A percentile compares a stretch with the other conserved stretches of the same genome.
Evolutionary conservation across 1,139 yeast genomes (phyloP).

Genomic region (Kurtzmaniella quercitrusa): DNA sequence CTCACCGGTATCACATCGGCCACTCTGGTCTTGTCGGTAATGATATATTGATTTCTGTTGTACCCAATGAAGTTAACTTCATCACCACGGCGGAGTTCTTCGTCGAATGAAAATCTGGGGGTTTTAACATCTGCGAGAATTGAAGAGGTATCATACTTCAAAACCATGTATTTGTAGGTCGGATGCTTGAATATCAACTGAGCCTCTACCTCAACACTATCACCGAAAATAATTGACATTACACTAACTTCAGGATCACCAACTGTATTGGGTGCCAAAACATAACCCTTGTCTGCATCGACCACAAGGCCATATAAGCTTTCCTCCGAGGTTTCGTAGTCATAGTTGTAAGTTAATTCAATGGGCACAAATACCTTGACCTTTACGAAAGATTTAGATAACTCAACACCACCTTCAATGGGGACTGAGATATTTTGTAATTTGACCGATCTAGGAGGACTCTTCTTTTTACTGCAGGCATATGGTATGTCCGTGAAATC

Average conservation of each 20-base stretch:
- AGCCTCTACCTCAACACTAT: slow-evolving; percentile 78
- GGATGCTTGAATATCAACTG: slow-evolving; percentile 84
- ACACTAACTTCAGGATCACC: slow-evolving; percentile 88
- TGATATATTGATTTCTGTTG: slow-evolving; percentile 65
- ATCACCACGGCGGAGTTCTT: slow-evolving; percentile 71
- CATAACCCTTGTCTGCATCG: slow-evolving; percentile 76
- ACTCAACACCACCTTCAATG: slow-evolving; percentile 46
- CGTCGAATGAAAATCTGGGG: slow-evolving; percentile 51
- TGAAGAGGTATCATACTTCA: slow-evolving; percentile 75
- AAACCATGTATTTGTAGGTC: slow-evolving; percentile 77
- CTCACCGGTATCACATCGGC: slow-evolving; percentile 73
- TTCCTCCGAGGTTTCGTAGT: neutral
- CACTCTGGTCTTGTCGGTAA: slow-evolving; percentile 72
- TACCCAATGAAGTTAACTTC: slow-evolving; percentile 74
- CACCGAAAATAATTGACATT: slow-evolving; percentile 71
- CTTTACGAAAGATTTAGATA: slow-evolving; percentile 56
- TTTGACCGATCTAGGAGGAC: slow-evolving; percentile 31
- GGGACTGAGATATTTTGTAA: slow-evolving; percentile 55
- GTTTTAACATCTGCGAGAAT: slow-evolving; percentile 45
- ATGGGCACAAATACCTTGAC: slow-evolving; percentile 32
- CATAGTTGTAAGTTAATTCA: no score
- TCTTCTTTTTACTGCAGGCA: slow-evolving; percentile 56
- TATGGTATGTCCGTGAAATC: slow-evolving; percentile 56
- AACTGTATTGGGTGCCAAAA: slow-evolving; percentile 70
- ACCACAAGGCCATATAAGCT: slow-evolving; percentile 76